Conservation (phyloP, 106 monocot genomes). For the Dendrobium nobile region DNA sequence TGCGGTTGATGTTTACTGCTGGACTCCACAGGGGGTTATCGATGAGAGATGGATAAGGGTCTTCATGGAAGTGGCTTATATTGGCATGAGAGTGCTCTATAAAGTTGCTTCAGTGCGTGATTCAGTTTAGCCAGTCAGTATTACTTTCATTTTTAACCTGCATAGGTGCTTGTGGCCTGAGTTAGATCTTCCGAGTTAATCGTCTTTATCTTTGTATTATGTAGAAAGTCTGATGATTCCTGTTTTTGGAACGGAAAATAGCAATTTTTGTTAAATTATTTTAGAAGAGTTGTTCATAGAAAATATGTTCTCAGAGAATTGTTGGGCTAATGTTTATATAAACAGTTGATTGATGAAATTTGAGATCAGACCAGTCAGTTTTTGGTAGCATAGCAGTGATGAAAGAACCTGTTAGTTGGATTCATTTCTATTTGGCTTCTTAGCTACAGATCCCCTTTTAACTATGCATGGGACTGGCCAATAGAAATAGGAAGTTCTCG, state of each 20-base stretch:
- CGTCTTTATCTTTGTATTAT: not conserved
- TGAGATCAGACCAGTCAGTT: not conserved
- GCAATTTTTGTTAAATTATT: not conserved
- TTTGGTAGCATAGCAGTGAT: not conserved
- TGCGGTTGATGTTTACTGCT: constrained; percentile 13
- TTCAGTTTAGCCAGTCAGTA: not conserved
- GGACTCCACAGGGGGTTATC: constrained; percentile 13
- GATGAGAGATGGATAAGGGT: constrained; percentile 16
- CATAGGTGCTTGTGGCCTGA: not conserved
- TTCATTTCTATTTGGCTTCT: constrained; percentile 7
- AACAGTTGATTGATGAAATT: not conserved
- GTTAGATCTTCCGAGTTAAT: too few species aligned
- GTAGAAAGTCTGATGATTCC: not conserved
- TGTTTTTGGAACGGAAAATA: not conserved
- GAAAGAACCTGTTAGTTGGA: not conserved
- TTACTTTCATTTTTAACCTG: not conserved
- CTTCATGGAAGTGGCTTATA: constrained; percentile 14
- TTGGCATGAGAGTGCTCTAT: not conserved
- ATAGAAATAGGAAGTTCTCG: constrained; percentile 63
- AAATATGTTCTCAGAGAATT: not conserved
- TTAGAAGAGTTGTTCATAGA: not conserved
- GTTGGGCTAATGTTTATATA: not conserved
- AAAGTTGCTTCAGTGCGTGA: too few species aligned
- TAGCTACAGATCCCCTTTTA: constrained; percentile 20
- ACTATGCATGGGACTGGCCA: constrained; percentile 36